Base-by-base conservation (phyloP, 202 grass and related monocot species). In the Zizania palustris region DNA sequence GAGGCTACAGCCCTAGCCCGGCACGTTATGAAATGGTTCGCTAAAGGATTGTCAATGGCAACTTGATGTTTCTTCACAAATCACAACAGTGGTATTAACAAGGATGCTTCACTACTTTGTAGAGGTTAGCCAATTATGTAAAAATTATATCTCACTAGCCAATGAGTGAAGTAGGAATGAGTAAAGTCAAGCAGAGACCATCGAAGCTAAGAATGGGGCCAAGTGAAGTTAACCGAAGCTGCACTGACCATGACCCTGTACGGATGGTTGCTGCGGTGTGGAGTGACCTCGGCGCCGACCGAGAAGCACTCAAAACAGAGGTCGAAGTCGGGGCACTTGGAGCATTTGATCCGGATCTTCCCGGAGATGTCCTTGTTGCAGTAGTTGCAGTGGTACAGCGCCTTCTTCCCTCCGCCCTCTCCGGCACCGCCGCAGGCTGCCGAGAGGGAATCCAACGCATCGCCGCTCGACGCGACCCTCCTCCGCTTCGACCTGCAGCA, bases 281-380 rank as follows among this genome's bases (percentile, higher is more conserved):
- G 95, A 51, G 85, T 92, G 57, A 98, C 88, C 83, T 98, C 95
- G 3, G 91, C 95, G 3, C 95, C 95, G 1, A 98, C 91, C 4
- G 91, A 98, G 77, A 98, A 95, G 85, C 95, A 98, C 67, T 98
- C 95, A 1, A 98, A 89, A 59, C 95, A 98, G 33, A 98, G 91
- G 62, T 98, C 95, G 70, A 98, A 98, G 74, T 98, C 95, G 28
- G 95, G 85, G 68, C 95, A 98, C 85, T 98, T 95, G 36, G 90
- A 90, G 83, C 95, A 98, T 35, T 98, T 98, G 81, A 98, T 85
- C n/a, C 95, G 87, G 69, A 93, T 95, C 86, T 95, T 98, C 74
- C 95, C 95, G 5, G 95, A 98, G 15, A 98, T 93, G 68, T 98
- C 95, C 83, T 98, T 98, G 62, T 98, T 98, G 74, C 95, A 98